Percentiles rank a stretch among this genome's conserved stretches.
Conservation (phyloP, 75 land plant genomes). For the Pinus tabuliformis region DNA sequence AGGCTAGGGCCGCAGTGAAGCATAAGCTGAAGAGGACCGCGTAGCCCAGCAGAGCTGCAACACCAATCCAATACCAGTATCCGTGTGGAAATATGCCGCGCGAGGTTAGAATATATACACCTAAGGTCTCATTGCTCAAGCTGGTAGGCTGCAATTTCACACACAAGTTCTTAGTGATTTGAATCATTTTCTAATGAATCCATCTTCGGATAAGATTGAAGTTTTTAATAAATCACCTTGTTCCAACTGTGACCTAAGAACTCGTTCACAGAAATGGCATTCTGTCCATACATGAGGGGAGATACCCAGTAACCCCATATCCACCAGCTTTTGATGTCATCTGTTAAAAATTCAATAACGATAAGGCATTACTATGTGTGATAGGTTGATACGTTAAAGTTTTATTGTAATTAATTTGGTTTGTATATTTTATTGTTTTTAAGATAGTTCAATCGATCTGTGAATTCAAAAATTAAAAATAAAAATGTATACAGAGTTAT, state of each 20-base stretch:
- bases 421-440: no score
- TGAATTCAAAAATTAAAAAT: no score
- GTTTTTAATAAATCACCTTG: slow-evolving; percentile 32
- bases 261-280: slow-evolving; percentile 75
- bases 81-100: slow-evolving; percentile 22
- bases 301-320: slow-evolving; percentile 89
- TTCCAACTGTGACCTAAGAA: slow-evolving; percentile 79
- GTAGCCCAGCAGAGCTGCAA: slow-evolving; percentile 21
- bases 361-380: no score
- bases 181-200: no score
- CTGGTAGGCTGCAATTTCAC: no score
- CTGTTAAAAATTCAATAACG: slow-evolving; percentile 17
- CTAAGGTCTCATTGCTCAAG: slow-evolving; percentile 13
- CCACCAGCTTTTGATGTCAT: slow-evolving; percentile 80
- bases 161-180: no score
- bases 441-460: no score
- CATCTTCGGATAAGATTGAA: no score
- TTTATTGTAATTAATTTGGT: no score
- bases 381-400: no score
- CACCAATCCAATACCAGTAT: slow-evolving; percentile 31
- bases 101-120: slow-evolving; percentile 12
- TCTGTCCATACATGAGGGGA: slow-evolving; percentile 81
- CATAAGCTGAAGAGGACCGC: slow-evolving; percentile 21
- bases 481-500: neutral
- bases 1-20: slow-evolving; percentile 13